Percentiles rank a stretch among this genome's conserved stretches.
Conservation (phyloP, 306 rosid species). For the Rosa rugosa region DNA sequence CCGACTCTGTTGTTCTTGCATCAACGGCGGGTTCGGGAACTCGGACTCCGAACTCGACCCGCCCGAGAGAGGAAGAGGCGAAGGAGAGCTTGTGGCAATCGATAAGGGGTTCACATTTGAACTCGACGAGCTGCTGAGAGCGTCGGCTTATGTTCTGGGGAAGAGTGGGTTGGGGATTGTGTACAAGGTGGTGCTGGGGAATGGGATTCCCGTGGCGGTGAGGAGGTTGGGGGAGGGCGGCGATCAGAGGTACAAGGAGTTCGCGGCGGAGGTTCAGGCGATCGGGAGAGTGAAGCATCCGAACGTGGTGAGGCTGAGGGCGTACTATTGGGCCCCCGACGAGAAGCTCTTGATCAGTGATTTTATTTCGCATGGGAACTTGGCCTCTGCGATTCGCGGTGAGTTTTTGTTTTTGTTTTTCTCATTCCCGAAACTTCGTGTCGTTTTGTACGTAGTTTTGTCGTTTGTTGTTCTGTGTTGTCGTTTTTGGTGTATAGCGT, state of each 20-base stretch:
- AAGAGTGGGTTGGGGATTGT: conserved; percentile 96
- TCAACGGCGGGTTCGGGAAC: conserved; percentile 46
- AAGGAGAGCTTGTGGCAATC: conserved; percentile 82
- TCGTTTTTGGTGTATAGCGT: background rate
- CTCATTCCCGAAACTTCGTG: background rate
- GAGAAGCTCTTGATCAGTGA: conserved; percentile 96
- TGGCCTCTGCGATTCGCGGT: conserved; percentile 84
- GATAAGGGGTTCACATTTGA: conserved; percentile 86
- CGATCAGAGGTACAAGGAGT: conserved; percentile 89
- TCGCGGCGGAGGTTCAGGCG: conserved; percentile 82
- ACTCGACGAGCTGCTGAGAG: conserved; percentile 88
- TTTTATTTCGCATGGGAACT: conserved; percentile 84
- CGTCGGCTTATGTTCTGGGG: conserved; percentile 95
- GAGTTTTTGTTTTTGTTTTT: background rate
- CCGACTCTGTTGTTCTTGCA: conserved; percentile 47
- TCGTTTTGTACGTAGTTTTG: background rate
- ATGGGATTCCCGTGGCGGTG: conserved; percentile 96
- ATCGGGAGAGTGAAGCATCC: conserved; percentile 95
- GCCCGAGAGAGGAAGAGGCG: conserved; percentile 44
- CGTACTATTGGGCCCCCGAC: conserved; percentile 94
- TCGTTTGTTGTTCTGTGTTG: background rate
- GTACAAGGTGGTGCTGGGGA: conserved; percentile 93
- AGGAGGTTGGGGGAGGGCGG: conserved; percentile 96
- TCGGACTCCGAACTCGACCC: conserved; percentile 70
- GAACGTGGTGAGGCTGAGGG: conserved; percentile 73